Evolutionary conservation across 805 yeast species (phyloP), one percentile per base, ranked within the genome.

Genomic region (Kazachstania bromeliacearum): DNA sequence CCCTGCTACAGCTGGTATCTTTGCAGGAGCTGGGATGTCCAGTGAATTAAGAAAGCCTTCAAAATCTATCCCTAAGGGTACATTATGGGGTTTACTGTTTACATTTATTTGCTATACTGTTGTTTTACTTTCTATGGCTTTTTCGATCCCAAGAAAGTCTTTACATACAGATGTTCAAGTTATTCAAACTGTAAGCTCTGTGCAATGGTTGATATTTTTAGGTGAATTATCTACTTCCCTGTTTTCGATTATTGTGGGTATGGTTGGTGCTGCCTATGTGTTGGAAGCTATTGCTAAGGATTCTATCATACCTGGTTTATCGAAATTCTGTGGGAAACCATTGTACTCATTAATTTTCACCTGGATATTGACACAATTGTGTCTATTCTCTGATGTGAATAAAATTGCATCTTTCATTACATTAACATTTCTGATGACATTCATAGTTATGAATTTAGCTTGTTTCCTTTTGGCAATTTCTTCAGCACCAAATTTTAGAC

Each of bases 11-110:
- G 96, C 97, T 5, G 99, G 99, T 39, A 88, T 92, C 19, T 80
- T 92, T 59, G 97, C 98, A 2, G 99, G 99, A 13, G 96, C 98
- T 2, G 83, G 95, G 17, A 92, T 92, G 99, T 85, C 96, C 28
- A 97, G 98, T 14, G 96, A 87, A 48, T 67, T 92, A 43, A 64
- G 72, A 38, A 77, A 72, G 37, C 99, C 99, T 0, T 85, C 96
- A 0, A 75, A 73, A 49, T 75, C 94, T 1, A 92, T 92, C 31
- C 98, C 99, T 0, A 70, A 71, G 41, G 99, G 99, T n/a, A 92
- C 98, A 0, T 59, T 92, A 19, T 74, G 78, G 67, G 98, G 97
- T 0, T 62, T 89, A 7, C 46, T 76, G 4, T 61, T 85, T 26
- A 88, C 97, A 0, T 87, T 92, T 52, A 46, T 69, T 2, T 73